phyloP scores from a whole-genome alignment of 352 stramenopile species.

The Aphanomyces cochlioides region DNA sequence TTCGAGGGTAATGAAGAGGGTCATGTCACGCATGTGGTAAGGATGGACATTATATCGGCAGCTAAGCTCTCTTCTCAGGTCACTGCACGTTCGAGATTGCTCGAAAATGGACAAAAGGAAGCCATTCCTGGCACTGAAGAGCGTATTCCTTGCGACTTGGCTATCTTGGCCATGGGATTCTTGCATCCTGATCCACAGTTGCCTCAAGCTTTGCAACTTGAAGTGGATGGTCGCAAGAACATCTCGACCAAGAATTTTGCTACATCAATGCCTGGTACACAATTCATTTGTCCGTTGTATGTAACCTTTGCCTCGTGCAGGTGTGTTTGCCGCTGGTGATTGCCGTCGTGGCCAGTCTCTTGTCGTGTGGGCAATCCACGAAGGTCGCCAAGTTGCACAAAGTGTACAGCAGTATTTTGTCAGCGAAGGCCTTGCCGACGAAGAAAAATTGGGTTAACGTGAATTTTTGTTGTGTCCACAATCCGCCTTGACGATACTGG shows the following conservation, averaged over 20 bases:
- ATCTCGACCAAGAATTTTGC: conserved; percentile 43
- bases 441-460: conserved; percentile 36
- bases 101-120: conserved; percentile 66
- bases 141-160: conserved; percentile 92
- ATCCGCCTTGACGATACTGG: too few species aligned
- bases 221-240: conserved; percentile 94
- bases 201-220: conserved; percentile 81
- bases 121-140: conserved; percentile 85
- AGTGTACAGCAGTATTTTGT: conserved; percentile 81
- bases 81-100: conserved; percentile 38
- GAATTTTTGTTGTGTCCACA: conserved; percentile 28
- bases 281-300: conserved; percentile 87
- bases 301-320: conserved; percentile 46
- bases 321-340: conserved; percentile 96
- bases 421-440: conserved; percentile 66
- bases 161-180: conserved; percentile 98
- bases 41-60: conserved; percentile 41
- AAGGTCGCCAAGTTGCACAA: conserved; percentile 92
- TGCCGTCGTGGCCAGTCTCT: conserved; percentile 96
- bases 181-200: conserved; percentile 91
- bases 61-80: conserved; percentile 34
- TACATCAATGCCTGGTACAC: conserved; percentile 86
- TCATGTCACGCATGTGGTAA: conserved; percentile 77
- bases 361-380: conserved; percentile 98
- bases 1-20: conserved; percentile 73